Evolutionary conservation across 2,329 filamentous ascomycete species (phyloP), one percentile per base, ranked within the genome.

Genomic region (Tolypocladium ophioglossoides): DNA sequence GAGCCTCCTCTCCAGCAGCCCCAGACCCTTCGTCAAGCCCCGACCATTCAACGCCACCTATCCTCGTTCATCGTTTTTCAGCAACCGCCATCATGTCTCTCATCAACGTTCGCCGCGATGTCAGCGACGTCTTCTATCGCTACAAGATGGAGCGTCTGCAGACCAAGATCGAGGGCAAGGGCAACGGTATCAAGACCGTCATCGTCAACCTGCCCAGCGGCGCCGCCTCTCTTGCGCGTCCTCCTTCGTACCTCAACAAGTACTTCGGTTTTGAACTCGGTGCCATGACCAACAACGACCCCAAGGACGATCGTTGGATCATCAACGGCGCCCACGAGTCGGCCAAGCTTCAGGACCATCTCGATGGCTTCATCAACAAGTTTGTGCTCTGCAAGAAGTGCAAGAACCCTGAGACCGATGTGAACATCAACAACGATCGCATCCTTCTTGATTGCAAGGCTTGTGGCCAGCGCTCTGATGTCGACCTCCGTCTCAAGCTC

Each of bases 81-180:
- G 18, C 55, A 71, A 71, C 72, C 75, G 77, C 73, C 83, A 91
- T 66, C 75, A 97, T 97, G 94, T 86, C 89, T 82, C 91, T 89
- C 78, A 81, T 99, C 84, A 99, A 99, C 78, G 91, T 97, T 76
- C 91, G 91, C 75, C 90, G 89, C 76, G 92, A 97, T 87, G 87
- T 96, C 78, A 87, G 86, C 80, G 94, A 99, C 78, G 87, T 87
- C 77, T 99, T 96, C 85, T 99, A 99, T 79, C 94, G 94, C 74
- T 99, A 99, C 86, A 99, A 99, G 85, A 99, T 99, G 94, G 94
- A 97, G 79, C 87, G 85, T 66, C 79, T 99, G 71, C 90, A 95
- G 80, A 96, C 94, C 73, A 99, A 99, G 82, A 95, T 99, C 66
- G 94, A 99, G 78, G 94, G 94, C 76, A 99, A 99, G 77, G 94